Evolutionary conservation across 2,329 filamentous ascomycete genomes (phyloP).

Genomic region (Monilinia polystroma): DNA sequence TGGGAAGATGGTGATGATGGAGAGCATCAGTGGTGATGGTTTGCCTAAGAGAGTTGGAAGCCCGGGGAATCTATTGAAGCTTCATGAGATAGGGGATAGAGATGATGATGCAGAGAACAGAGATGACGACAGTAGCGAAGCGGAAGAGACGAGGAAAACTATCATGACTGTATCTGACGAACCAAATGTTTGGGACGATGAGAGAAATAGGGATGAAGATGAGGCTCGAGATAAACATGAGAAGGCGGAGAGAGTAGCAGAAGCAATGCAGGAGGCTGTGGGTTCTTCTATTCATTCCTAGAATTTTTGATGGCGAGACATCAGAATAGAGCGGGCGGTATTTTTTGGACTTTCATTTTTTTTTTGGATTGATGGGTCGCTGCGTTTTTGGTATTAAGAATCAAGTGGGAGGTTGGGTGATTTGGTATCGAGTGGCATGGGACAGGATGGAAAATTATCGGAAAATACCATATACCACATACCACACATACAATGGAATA

Average conservation of each 20-base stretch:
- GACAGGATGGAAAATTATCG: background rate
- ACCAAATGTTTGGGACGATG: constrained; percentile 7
- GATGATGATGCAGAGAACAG: background rate
- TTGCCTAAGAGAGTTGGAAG: background rate
- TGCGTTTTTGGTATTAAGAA: background rate
- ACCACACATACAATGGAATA: constrained; percentile 16
- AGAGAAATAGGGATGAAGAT: background rate
- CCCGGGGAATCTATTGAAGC: background rate
- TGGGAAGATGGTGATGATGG: background rate
- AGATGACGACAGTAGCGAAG: background rate
- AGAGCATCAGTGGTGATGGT: background rate
- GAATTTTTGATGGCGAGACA: background rate
- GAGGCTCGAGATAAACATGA: constrained; percentile 7
- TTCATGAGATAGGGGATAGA: background rate
- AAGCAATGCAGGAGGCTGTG: constrained; percentile 19
- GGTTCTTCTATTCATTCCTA: constrained; percentile 20
- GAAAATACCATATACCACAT: constrained; percentile 12
- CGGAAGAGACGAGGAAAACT: constrained; percentile 12
- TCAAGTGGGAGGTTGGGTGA: background rate
- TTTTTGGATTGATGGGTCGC: constrained; percentile 3
- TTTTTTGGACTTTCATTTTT: background rate
- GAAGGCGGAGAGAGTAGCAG: constrained; percentile 17
- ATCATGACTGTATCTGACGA: background rate
- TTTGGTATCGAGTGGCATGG: background rate
- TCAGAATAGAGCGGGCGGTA: background rate